Base-by-base conservation (phyloP, 495 filamentous ascomycete species). In the Podospora tetraspora region DNA sequence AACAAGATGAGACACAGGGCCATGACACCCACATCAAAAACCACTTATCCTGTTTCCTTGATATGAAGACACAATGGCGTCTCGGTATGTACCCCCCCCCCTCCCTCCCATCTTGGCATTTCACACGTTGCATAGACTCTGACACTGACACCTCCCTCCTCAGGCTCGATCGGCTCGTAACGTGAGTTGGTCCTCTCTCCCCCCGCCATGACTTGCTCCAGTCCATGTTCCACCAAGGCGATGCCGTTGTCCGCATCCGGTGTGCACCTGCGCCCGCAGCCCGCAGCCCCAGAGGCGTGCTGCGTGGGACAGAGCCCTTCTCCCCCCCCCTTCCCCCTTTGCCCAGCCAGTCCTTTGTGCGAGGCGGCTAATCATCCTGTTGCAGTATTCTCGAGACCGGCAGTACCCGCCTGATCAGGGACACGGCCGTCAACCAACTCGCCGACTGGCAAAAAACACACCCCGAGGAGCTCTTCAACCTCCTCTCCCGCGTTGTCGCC, bases 391-490 rank as follows among this genome's bases (percentile, higher is more conserved):
- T 99, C 59, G 96, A 98, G 84, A 96, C 93, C 43, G 95, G 95
- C 71, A 97, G 93, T 78, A 98, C 94, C 67, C 88, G 89, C 73
- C 81, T 98, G 64, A 97, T 99, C 67, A 90, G 96, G 66, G 95
- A 97, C 70, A 98, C 95, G 67, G 95, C 95, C 66, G 96, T 96
- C 43, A 91, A 95, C 75, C 95, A 99, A 81, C 86, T 99, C 52
- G 94, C 91, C 43, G 95, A 98, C 82, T 93, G 97, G 69, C 96
- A 98, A 79, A 98, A 96, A 75, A 89, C 94, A 70, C 96, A 98
- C 74, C 95, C 96, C 0, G 94, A 98, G 77, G 95, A 99, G 75
- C 83, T 98, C 3, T 98, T 97, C 79, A 97, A 98, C 72, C 84
- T 99, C 9, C 84, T 99, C n/a, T 92, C 92, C n/a, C 86, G 94